Percentiles rank a stretch among this genome's conserved stretches.
Conservation (phyloP, 805 yeast genomes). For the Vanderwaltozyma tropicalis region DNA sequence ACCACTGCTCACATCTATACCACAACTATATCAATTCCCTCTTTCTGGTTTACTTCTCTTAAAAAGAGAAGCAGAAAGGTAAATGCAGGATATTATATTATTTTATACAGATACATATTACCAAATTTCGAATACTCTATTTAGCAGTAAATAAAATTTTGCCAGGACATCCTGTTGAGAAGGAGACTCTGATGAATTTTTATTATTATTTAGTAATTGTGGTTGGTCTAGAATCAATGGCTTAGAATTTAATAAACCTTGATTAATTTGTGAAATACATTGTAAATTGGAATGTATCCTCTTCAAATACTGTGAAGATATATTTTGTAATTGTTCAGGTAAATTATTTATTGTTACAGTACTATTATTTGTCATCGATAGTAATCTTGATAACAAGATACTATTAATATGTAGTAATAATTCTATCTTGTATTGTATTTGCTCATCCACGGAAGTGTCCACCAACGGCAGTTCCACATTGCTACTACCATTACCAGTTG, state of each 20-base stretch:
- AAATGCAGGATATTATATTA: too few species aligned
- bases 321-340: constrained; percentile 15
- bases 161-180: constrained; percentile 23
- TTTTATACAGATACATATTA: too few species aligned
- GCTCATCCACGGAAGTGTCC: constrained; percentile 15
- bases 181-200: constrained; percentile 7
- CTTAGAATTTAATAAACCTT: constrained; percentile 18
- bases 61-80: too few species aligned
- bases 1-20: too few species aligned
- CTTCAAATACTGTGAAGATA: constrained; percentile 20
- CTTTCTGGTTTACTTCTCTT: too few species aligned
- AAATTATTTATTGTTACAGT: constrained; percentile 7
- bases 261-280: constrained; percentile 28
- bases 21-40: too few species aligned
- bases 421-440: constrained; percentile 26
- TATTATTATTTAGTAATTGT: constrained; percentile 7
- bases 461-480: constrained; percentile 10
- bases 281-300: constrained; percentile 29
- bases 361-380: constrained; percentile 3
- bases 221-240: constrained; percentile 24
- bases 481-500: constrained; percentile 5
- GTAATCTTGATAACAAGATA: constrained; percentile 16
- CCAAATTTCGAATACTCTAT: constrained; percentile 28
- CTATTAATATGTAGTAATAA: constrained; percentile 28
- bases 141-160: constrained; percentile 24